Base-by-base conservation (phyloP, 805 yeast species). In the Jamesozyma rosinii region DNA sequence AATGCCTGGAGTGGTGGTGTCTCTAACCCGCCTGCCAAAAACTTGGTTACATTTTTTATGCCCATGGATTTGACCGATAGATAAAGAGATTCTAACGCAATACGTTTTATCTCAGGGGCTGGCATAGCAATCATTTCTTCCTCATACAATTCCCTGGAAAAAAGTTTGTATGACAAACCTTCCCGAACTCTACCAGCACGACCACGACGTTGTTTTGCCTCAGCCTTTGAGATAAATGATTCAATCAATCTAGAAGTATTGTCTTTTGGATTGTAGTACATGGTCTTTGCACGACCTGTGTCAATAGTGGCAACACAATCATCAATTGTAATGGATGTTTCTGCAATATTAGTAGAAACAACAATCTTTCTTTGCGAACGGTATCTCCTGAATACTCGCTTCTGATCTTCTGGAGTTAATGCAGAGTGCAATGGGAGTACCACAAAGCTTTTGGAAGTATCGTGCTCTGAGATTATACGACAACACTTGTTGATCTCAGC, bases 101-200 rank as follows among this genome's bases (percentile, higher is more conserved):
- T 79, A 46, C 97, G 70, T 49, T 78, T 77, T 42, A 90, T 90
- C 58, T 90, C 98, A 0, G 98, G 97, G 15, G 83, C 70, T 0
- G 96, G 95, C 50, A 81, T 81, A 1, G 72, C 68, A 14, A 73
- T 65, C 90, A 88, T 83, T 19, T 62, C 58, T 1, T 61, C 59
- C 4, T 69, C 67, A 53, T 77, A 77, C 0, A 85, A 74, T 2
- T 75, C 75, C 42, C 67, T 65, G 1, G 96, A 81, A 62, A 76
- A 90, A 38, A 90, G 57, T 57, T 84, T 88, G 63, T 78, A 90
- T 49, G 97, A 88, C 13, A 69, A 67, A 44, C 98, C 98, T 21
- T 70, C 70, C 30, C 80, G 75, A 11, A 90, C 87, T 75, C 98
- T 89, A 49, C 98, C 98, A n/a, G 97, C 90, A 69, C 98, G 83